Base-by-base conservation (phyloP, 2,329 filamentous ascomycete species). In the Aureobasidium subglaciale region DNA sequence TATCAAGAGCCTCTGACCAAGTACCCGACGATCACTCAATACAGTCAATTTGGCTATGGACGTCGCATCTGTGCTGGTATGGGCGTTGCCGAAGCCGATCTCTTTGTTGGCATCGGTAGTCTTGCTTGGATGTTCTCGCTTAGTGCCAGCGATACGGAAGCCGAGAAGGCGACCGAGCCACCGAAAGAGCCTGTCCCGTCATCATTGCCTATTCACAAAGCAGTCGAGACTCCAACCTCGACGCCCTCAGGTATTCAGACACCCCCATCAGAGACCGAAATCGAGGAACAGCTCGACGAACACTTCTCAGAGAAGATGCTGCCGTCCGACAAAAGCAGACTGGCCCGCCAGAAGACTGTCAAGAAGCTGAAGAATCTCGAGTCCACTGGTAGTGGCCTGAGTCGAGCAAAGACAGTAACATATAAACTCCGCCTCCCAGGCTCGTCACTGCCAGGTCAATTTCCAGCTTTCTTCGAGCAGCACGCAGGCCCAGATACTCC, bases 41-140 rank as follows among this genome's bases (percentile, higher is more conserved):
- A 63, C 54, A 59, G 56, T 22, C 60, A 62, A 20, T 68, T 68
- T 35, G 66, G 66, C 10, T 63, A 63, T 25, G 66, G 66, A 1
- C 61, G 65, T 15, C 61, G 66, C 10, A 62, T 63, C 24, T 68
- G 66, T 48, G 59, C 61, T n/a, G 65, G 66, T 15, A 64, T 65
- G 62, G 62, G 59, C 8, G 63, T 67, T 24, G 61, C 64, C 6
- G 66, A 68, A 43, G 63, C 62, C 2, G 64, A 68, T 35, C 57
- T 67, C 16, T 66, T 67, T 40, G 62, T 66, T 22, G 63, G 72
- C 4, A 69, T 76, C 22, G 74, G 73, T 13, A 70, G 68, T 29
- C 69, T 75, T 22, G 74, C 73, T 0, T 76, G 74, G 73, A 59
- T 75, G 29, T 76, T 75, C 63, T 67, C 72, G 43, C 72, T 75